Percentiles rank a stretch among this genome's conserved stretches.
phyloP scores from a whole-genome alignment of 192 early-diverging fungal genomes.

The Entomortierella chlamydospora region DNA sequence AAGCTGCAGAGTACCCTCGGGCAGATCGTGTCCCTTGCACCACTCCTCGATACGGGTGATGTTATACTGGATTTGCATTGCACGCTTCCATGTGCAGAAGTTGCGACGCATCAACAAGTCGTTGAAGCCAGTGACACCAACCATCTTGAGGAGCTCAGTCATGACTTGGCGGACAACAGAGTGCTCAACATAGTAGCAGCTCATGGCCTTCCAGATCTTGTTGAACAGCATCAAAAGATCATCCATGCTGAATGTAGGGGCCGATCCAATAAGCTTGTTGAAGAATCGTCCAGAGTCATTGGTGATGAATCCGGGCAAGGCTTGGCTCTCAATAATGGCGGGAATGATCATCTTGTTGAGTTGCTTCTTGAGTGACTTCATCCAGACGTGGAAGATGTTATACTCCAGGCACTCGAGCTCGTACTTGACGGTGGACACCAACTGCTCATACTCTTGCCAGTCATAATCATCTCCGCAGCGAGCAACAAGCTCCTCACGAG shows the following conservation, averaged over 20 bases:
- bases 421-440: conserved; percentile 87
- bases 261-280: conserved; percentile 85
- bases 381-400: conserved; percentile 98
- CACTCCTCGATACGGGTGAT: conserved; percentile 97
- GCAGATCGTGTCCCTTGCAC: conserved; percentile 96
- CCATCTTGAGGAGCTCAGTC: conserved; percentile 94
- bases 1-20: conserved; percentile 90
- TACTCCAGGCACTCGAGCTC: conserved; percentile 92
- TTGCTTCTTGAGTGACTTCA: conserved; percentile 97
- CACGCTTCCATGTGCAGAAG: conserved; percentile 99
- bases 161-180: conserved; percentile 94
- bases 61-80: conserved; percentile 99
- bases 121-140: conserved; percentile 97
- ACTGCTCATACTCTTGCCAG: conserved; percentile 80
- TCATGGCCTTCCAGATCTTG: conserved; percentile 95
- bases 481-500: conserved; percentile 57
- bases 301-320: conserved; percentile 92
- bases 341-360: conserved; percentile 95
- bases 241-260: conserved; percentile 90
- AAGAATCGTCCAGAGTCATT: conserved; percentile 93
- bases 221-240: conserved; percentile 95
- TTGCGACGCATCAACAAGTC: conserved; percentile 98
- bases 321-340: conserved; percentile 96
- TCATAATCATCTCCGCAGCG: conserved; percentile 76
- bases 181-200: conserved; percentile 97